Evolutionary conservation across 2,329 filamentous ascomycete genomes (phyloP).

Genomic region (Cytospora schulzeri): DNA sequence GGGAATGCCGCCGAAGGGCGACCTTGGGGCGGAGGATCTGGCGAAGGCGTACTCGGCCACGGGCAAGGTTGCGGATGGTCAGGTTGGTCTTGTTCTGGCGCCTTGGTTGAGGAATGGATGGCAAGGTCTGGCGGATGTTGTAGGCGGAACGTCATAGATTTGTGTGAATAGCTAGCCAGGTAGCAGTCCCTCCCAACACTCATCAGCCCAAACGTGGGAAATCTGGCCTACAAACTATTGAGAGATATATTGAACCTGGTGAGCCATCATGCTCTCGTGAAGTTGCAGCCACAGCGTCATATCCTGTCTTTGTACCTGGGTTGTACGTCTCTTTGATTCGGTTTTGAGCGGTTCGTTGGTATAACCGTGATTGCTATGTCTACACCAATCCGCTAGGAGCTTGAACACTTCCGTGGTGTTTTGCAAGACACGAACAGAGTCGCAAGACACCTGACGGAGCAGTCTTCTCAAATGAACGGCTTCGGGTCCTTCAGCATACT

Average conservation of each 20-base stretch:
- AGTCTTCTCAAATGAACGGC: constrained; percentile 3
- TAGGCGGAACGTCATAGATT: constrained; percentile 30
- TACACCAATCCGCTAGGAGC: background rate
- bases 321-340: too few relatives aligned
- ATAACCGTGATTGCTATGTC: background rate
- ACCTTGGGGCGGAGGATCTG: constrained; percentile 69
- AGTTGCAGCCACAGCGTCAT: too few relatives aligned
- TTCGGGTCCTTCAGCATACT: constrained; percentile 7
- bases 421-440: background rate
- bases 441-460: background rate
- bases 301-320: too few relatives aligned
- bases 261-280: too few relatives aligned
- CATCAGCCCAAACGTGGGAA: too few relatives aligned
- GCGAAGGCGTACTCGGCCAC: constrained; percentile 75
- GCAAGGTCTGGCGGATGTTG: constrained; percentile 53
- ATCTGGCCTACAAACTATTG: too few relatives aligned
- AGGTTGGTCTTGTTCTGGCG: constrained; percentile 75
- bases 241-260: too few relatives aligned
- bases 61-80: constrained; percentile 70
- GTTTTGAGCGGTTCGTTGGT: too few relatives aligned
- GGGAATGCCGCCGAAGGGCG: constrained; percentile 72
- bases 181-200: too few relatives aligned
- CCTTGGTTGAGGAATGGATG: constrained; percentile 75
- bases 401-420: background rate
- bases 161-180: background rate